Evolutionary conservation across 805 yeast species (phyloP).

Genomic region (Lipomyces anomalus): DNA sequence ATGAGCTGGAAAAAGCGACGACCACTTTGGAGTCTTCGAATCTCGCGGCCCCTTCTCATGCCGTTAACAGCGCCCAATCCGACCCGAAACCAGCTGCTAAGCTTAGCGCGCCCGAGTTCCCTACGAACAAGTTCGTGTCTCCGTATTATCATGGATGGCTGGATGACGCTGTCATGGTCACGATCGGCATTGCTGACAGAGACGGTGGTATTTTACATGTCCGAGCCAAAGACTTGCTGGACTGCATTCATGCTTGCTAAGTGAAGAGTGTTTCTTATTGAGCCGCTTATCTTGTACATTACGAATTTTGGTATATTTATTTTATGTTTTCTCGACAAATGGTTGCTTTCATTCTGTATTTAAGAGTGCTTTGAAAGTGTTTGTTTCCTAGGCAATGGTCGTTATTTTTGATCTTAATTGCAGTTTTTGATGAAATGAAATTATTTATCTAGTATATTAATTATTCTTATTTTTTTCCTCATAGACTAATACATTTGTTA

Average conservation of each 20-base stretch:
- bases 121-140: slow-evolving; percentile 10
- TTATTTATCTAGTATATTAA: background rate
- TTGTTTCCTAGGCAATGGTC: too few relatives aligned
- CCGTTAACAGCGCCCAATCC: too few relatives aligned
- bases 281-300: background rate
- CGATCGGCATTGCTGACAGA: slow-evolving; percentile 11
- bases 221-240: slow-evolving; percentile 11
- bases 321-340: background rate
- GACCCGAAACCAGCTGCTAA: background rate
- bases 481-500: background rate
- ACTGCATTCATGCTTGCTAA: slow-evolving; percentile 10
- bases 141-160: slow-evolving; percentile 20
- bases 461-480: background rate
- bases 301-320: background rate
- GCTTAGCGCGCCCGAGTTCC: background rate
- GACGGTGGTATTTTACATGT: slow-evolving; percentile 12
- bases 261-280: background rate
- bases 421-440: too few relatives aligned
- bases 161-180: slow-evolving; percentile 16
- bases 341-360: too few relatives aligned
- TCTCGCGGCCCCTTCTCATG: too few relatives aligned
- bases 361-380: too few relatives aligned
- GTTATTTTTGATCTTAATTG: too few relatives aligned
- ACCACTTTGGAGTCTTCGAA: too few relatives aligned
- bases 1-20: background rate